These are phyloP conservation scores for Pochonia chlamydosporia DNA, from an alignment of 2,329 filamentous ascomycete species.

Conservation along the genomic window DNA sequence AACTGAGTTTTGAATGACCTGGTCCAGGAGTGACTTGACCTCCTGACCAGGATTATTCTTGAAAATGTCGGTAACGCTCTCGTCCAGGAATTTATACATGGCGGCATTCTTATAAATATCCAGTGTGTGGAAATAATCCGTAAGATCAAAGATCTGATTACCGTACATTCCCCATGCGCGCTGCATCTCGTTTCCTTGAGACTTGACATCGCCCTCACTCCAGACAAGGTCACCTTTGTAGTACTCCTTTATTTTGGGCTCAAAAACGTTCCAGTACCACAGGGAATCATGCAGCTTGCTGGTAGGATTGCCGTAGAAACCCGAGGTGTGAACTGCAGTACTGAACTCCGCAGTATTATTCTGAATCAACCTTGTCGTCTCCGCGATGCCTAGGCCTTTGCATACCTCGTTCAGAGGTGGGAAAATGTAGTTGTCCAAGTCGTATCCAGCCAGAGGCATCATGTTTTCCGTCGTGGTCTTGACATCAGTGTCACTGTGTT, in stretches of 20 bases:
- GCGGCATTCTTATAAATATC: conserved; percentile 47
- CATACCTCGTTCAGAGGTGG: conserved; percentile 73
- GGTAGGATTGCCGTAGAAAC: conserved; percentile 49
- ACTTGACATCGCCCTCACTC: conserved; percentile 51
- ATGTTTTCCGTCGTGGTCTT: conserved; percentile 60
- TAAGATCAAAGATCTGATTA: conserved; percentile 77
- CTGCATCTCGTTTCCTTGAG: conserved; percentile 59
- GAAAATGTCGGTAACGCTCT: conserved; percentile 60
- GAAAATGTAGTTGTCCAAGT: conserved; percentile 80
- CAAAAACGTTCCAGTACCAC: conserved; percentile 75
- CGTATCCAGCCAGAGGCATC: conserved; percentile 69
- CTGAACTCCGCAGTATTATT: conserved; percentile 58
- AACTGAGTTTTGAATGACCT: conserved; percentile 39
- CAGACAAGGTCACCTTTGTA: conserved; percentile 84
- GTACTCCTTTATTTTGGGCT: conserved; percentile 75
- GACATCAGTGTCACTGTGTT: conserved; percentile 71
- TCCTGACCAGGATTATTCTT: conserved; percentile 73
- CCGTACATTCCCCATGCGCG: conserved; percentile 78
- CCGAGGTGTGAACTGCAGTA: conserved; percentile 64
- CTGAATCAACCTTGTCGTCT: conserved; percentile 48
- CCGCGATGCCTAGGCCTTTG: conserved; percentile 59
- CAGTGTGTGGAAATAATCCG: conserved; percentile 81
- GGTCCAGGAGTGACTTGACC: conserved; percentile 61
- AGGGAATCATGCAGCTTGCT: conserved; percentile 55
- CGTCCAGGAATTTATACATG: conserved; percentile 67